A percentile compares a stretch with the other conserved stretches of the same genome.
Conservation (phyloP, 2,329 filamentous ascomycete species). For the Ophiostoma piceae region DNA sequence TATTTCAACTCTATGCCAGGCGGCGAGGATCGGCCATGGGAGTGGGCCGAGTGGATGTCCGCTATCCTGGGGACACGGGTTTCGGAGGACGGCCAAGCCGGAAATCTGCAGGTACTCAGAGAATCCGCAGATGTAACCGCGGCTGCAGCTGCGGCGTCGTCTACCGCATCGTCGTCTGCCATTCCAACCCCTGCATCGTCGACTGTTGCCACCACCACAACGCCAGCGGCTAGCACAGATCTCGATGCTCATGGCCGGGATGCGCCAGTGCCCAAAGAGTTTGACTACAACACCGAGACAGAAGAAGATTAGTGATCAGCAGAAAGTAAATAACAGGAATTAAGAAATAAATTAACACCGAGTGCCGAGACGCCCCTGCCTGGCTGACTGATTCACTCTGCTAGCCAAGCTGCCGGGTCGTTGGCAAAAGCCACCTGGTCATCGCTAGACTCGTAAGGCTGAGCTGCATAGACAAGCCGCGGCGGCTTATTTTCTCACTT, state of each 20-base stretch:
- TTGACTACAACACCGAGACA: conserved; percentile 34
- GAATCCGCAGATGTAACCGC: neutral
- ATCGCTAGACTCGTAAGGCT: neutral
- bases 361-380: neutral
- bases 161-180: neutral
- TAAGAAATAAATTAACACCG: neutral
- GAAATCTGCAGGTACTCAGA: conserved; percentile 9
- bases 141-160: neutral
- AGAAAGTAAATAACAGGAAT: neutral
- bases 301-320: conserved; percentile 16
- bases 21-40: conserved; percentile 56
- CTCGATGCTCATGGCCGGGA: conserved; percentile 22
- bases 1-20: conserved; percentile 70
- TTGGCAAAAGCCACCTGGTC: neutral
- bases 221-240: neutral
- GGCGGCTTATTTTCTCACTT: neutral
- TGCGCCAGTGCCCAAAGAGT: conserved; percentile 31
- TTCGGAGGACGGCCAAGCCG: conserved; percentile 15
- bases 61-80: conserved; percentile 30
- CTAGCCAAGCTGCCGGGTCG: neutral
- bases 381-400: neutral
- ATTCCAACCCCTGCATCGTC: neutral
- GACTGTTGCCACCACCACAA: neutral
- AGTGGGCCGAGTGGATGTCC: conserved; percentile 66
- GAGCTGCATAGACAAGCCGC: neutral